phyloP scores from a whole-genome alignment of 2,329 filamentous ascomycete species.

The Penicillium sp. region DNA sequence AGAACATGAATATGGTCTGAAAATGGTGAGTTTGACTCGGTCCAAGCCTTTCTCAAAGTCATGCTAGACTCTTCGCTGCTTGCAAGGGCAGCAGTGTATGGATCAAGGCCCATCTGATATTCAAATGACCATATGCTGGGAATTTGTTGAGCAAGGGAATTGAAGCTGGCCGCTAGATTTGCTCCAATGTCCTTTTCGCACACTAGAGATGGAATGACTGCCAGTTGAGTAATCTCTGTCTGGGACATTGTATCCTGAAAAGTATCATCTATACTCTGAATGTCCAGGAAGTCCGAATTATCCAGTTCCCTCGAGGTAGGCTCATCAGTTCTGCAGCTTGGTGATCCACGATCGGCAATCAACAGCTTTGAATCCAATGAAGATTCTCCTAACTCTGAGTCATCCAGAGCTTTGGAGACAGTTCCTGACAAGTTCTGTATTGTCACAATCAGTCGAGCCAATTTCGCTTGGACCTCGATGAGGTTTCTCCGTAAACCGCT shows the following conservation, averaged over 20 bases:
- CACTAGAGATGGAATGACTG: background rate
- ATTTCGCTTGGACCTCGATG: background rate
- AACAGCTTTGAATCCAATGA: background rate
- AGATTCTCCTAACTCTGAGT: background rate
- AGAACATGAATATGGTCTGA: background rate
- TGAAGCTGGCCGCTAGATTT: background rate
- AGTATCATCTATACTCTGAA: too few species aligned
- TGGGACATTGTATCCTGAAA: background rate
- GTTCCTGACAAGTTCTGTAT: background rate
- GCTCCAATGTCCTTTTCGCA: background rate
- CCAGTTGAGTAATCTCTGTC: background rate
- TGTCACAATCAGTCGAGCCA: background rate
- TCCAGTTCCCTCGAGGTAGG: background rate
- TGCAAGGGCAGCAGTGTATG: background rate
- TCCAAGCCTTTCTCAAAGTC: background rate
- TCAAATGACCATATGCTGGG: background rate
- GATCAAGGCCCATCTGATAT: background rate
- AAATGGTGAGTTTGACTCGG: background rate
- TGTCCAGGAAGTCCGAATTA: background rate
- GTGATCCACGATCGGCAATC: background rate
- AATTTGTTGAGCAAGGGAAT: background rate
- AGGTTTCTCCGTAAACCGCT: background rate
- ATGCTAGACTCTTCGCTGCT: background rate
- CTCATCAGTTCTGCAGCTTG: background rate
- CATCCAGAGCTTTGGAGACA: background rate